phyloP scores from a whole-genome alignment of 2,329 filamentous ascomycete species.

The Pseudogymnoascus sp. region DNA sequence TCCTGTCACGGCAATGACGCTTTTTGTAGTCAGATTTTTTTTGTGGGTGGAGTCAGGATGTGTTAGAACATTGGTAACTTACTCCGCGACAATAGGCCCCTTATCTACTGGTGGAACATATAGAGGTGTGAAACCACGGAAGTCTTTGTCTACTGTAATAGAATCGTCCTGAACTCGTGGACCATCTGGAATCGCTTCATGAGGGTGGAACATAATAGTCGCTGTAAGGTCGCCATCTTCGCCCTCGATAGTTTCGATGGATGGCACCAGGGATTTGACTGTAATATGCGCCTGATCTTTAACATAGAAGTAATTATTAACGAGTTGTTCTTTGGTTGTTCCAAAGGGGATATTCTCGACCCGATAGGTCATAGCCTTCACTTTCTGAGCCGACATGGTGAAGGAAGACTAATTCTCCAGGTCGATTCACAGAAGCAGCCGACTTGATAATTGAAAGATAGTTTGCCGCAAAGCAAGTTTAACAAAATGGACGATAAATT shows the following conservation, averaged over 20 bases:
- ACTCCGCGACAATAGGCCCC: background rate
- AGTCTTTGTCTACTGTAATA: background rate
- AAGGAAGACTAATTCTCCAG: background rate
- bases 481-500: background rate
- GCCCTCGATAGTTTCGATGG: background rate
- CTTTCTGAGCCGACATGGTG: background rate
- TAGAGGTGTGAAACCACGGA: background rate
- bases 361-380: background rate
- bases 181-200: background rate
- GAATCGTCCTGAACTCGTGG: background rate
- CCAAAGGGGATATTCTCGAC: constrained; percentile 12
- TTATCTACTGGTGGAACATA: background rate
- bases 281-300: constrained; percentile 10
- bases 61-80: background rate
- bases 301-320: background rate
- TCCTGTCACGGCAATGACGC: constrained; percentile 16
- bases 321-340: constrained; percentile 9
- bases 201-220: background rate
- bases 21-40: background rate
- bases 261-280: constrained; percentile 4
- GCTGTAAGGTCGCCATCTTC: constrained; percentile 6
- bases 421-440: background rate
- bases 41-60: background rate
- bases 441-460: background rate
- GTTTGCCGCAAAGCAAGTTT: background rate